phyloP scores from a whole-genome alignment of 352 stramenopile genomes.

The Pilasporangium apinafurcum region DNA sequence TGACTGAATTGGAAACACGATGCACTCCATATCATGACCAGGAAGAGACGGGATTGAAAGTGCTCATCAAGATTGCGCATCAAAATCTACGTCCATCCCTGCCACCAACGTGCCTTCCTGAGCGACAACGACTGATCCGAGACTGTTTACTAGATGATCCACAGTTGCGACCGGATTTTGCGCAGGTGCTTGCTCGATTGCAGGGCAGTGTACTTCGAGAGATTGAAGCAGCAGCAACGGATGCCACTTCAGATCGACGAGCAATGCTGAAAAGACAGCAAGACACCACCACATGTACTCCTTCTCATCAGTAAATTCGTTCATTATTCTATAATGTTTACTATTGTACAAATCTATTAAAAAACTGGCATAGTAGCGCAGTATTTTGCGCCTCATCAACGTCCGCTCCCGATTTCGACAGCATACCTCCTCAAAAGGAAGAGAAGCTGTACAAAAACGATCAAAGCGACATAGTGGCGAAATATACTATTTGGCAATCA shows the following conservation, averaged over 20 bases:
- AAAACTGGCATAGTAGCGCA: too few relatives aligned
- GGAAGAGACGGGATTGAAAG: slow-evolving; percentile 62
- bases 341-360: background rate
- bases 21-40: slow-evolving; percentile 79
- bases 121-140: slow-evolving; percentile 58
- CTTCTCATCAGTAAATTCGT: too few relatives aligned
- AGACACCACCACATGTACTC: background rate
- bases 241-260: slow-evolving; percentile 17
- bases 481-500: slow-evolving; percentile 4
- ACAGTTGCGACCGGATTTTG: slow-evolving; percentile 56
- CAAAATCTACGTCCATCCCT: slow-evolving; percentile 70
- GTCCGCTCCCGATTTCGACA: background rate
- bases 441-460: background rate
- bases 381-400: too few relatives aligned
- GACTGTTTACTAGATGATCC: slow-evolving; percentile 67
- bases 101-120: slow-evolving; percentile 41
- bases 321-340: background rate
- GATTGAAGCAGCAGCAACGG: slow-evolving; percentile 50
- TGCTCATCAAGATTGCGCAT: slow-evolving; percentile 76
- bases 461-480: slow-evolving; percentile 1
- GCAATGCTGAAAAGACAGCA: slow-evolving; percentile 13
- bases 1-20: slow-evolving; percentile 82
- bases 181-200: slow-evolving; percentile 60
- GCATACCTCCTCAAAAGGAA: background rate
- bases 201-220: slow-evolving; percentile 76